Evolutionary conservation across 177 flowering plant species (phyloP).

Genomic region (Tripterygium wilfordii): DNA sequence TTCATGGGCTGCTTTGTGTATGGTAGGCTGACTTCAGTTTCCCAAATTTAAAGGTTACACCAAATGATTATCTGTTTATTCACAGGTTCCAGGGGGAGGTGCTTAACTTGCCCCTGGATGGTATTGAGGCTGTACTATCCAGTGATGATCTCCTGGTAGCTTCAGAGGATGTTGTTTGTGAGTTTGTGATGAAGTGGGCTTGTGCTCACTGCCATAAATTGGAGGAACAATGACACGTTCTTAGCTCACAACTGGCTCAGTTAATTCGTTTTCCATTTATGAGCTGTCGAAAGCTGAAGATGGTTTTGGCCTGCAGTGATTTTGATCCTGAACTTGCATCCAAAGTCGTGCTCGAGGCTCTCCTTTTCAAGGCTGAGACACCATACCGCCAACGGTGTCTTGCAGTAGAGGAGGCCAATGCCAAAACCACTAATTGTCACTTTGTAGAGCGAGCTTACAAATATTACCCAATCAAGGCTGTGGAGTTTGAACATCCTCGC

Average conservation of each 20-base stretch:
- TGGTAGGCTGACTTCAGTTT: too few species aligned
- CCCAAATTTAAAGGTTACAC: too few species aligned
- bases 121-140: constrained; percentile 56
- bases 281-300: constrained; percentile 53
- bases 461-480: constrained; percentile 48
- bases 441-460: constrained; percentile 53
- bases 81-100: constrained; percentile 56
- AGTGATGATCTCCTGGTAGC: constrained; percentile 61
- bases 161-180: constrained; percentile 62
- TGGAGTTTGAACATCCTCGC: constrained; percentile 52
- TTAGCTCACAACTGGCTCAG: constrained; percentile 39
- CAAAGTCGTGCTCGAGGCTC: constrained; percentile 50
- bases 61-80: too few species aligned
- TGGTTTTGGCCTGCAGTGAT: constrained; percentile 42
- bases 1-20: too few species aligned
- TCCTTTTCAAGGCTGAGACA: constrained; percentile 59
- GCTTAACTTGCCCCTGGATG: constrained; percentile 48
- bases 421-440: constrained; percentile 15
- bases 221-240: constrained; percentile 49
- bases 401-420: constrained; percentile 34
- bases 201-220: constrained; percentile 38
- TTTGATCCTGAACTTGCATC: constrained; percentile 42
- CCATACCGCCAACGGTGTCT: constrained; percentile 42
- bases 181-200: constrained; percentile 61
- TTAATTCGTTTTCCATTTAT: constrained; percentile 61